These are phyloP conservation scores for Scutellaria minor DNA, from an alignment of 257 asterid species.

Conservation along the genomic window DNA sequence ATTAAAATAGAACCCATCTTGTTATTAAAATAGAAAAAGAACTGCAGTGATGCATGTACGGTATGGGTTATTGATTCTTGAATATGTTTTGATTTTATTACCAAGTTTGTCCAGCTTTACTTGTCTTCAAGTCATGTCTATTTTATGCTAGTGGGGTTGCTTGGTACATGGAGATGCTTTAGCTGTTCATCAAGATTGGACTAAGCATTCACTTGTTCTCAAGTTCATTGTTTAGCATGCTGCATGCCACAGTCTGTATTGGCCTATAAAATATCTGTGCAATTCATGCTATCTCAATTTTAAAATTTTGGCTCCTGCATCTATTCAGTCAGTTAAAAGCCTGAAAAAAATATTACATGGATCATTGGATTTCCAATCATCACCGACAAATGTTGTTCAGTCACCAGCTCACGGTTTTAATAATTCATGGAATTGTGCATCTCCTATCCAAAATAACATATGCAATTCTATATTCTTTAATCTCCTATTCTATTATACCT, in stretches of 20 bases:
- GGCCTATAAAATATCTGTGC: conserved; percentile 5
- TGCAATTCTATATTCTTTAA: conserved; percentile 12
- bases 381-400: not conserved
- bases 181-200: not conserved
- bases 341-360: conserved; percentile 13
- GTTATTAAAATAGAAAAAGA: conserved; percentile 5
- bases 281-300: conserved; percentile 20
- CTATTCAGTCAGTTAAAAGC: not conserved
- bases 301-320: conserved; percentile 15
- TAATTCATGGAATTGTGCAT: conserved; percentile 1
- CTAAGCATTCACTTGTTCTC: conserved; percentile 6
- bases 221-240: not conserved
- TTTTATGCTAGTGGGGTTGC: not conserved
- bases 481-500: conserved; percentile 21
- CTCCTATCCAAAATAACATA: not conserved
- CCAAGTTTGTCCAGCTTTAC: not conserved
- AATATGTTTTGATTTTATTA: not conserved
- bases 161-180: not conserved
- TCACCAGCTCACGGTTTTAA: not conserved
- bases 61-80: conserved; percentile 13
- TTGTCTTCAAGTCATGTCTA: conserved; percentile 14
- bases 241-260: not conserved
- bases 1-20: not conserved
- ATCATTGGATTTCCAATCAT: conserved; percentile 5
- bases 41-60: conserved; percentile 7